These are phyloP conservation scores for Cystobasidium onofrii DNA, from an alignment of 768 basidiomycete genomes.

Conservation along the genomic window DNA sequence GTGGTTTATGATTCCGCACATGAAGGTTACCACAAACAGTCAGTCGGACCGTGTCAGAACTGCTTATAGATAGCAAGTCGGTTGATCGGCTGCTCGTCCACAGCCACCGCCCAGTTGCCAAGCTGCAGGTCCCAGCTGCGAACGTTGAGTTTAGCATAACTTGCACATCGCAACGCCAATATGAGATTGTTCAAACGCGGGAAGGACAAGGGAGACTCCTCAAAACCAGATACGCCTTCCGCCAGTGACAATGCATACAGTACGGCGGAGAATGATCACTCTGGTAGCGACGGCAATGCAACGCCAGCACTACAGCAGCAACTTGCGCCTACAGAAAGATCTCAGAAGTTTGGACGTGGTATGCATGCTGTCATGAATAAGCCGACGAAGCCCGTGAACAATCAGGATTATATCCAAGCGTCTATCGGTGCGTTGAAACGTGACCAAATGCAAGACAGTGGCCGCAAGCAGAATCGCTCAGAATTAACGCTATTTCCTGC, in stretches of 20 bases:
- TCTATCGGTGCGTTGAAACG: conserved; percentile 10
- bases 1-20: too few relatives aligned
- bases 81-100: not conserved
- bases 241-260: not conserved
- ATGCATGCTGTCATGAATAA: not conserved
- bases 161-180: not conserved
- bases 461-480: too few relatives aligned
- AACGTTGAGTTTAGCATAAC: not conserved
- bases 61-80: too few relatives aligned
- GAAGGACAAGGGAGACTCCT: not conserved
- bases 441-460: not conserved
- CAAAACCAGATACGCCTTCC: not conserved
- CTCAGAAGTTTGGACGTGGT: not conserved
- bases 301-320: not conserved
- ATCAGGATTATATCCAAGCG: not conserved
- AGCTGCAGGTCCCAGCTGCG: not conserved
- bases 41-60: too few relatives aligned
- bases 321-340: not conserved
- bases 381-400: not conserved
- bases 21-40: too few relatives aligned
- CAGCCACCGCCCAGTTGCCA: not conserved
- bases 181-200: not conserved
- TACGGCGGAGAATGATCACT: not conserved
- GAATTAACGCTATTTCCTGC: too few relatives aligned
- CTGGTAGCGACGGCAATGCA: not conserved